Evolutionary conservation across 345 rosid genomes (phyloP), one percentile per base, ranked within the genome.

Genomic region (Reutealis trisperma): DNA sequence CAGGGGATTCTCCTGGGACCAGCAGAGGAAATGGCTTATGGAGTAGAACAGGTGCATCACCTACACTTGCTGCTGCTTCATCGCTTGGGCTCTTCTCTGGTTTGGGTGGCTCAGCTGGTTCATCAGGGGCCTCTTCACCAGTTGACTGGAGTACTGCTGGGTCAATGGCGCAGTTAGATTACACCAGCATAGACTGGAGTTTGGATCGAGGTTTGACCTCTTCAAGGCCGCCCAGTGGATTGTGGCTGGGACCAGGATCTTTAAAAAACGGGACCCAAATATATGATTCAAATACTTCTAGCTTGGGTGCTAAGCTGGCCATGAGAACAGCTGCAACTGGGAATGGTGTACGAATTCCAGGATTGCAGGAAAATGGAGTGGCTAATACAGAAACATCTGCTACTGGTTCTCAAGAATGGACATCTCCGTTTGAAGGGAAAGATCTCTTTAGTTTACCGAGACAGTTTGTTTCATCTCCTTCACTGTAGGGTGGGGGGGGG

Each of bases 361-460:
- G 91, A 78, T 79, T 87, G 71, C 88, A 81, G 77, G 88, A 89
- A 41, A 82, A 67, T 1, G 84, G 79, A 27, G 83, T 75, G 64
- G 76, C 75, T 11, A 74, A 32, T 19, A 74, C 77, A 0, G 94
- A 90, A 77, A 68, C 89, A 59, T 71, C 88, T 32, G 71, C 88
- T 10, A 79, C 87, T 1, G 84, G 84, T 27, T 83, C 91, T 10
- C 88, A 78, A 18, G 98, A 92, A 25, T 94, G 98, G 98, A 89
- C 91, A 6, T 94, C 98, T 4, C 98, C 98, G 8, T 94, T 94
- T 77, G 97, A 88, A 83, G 98, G 91, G 82, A 86, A 87, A 67
- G 98, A 94, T 83, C 88, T 94, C n/a, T 91, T 94, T 88, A 88
- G 92, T 80, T 82, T 94, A 85, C 91, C 98, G 47, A 92, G 94